Percentiles rank a stretch among this genome's conserved stretches.
phyloP scores from a whole-genome alignment of 2,329 filamentous ascomycete species.

The Dendrostoma leiphaemia region DNA sequence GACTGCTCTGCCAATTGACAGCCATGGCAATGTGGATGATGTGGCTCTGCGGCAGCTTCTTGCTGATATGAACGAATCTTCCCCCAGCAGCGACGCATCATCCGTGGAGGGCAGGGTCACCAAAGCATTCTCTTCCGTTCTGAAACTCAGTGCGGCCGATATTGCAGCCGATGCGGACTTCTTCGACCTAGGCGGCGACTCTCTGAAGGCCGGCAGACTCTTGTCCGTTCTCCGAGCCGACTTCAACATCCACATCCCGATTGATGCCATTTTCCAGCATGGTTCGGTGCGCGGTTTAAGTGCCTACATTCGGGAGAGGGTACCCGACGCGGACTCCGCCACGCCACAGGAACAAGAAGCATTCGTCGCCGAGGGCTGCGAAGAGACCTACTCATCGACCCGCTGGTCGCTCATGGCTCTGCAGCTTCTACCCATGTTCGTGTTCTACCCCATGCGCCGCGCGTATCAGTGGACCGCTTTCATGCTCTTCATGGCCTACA shows the following conservation, averaged over 20 bases:
- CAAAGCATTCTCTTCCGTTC: constrained; percentile 43
- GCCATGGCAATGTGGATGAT: constrained; percentile 21
- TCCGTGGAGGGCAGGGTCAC: constrained; percentile 37
- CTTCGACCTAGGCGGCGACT: constrained; percentile 53
- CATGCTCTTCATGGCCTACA: constrained; percentile 43
- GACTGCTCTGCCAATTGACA: constrained; percentile 32
- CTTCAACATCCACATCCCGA: constrained; percentile 45
- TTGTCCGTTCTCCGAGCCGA: constrained; percentile 48
- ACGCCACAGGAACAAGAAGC: not conserved
- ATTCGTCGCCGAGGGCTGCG: constrained; percentile 6
- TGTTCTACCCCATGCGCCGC: constrained; percentile 50
- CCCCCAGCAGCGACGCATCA: constrained; percentile 19
- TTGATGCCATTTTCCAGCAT: constrained; percentile 49
- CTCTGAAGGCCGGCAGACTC: constrained; percentile 50
- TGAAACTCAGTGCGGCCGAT: constrained; percentile 37
- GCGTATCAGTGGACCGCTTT: constrained; percentile 53
- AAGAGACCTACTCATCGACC: constrained; percentile 45
- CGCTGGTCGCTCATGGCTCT: constrained; percentile 46
- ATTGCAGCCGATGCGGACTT: constrained; percentile 44
- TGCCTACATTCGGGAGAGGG: constrained; percentile 11
- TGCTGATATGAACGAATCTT: not conserved
- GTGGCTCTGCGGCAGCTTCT: not conserved
- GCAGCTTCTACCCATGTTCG: constrained; percentile 47
- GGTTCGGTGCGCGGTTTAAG: constrained; percentile 42
- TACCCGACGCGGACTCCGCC: not conserved